Percentiles rank a stretch among this genome's conserved stretches.
These are phyloP conservation scores for Colletotrichum gloeosporioides DNA, from an alignment of 2,329 filamentous ascomycete genomes.

Conservation along the genomic window DNA sequence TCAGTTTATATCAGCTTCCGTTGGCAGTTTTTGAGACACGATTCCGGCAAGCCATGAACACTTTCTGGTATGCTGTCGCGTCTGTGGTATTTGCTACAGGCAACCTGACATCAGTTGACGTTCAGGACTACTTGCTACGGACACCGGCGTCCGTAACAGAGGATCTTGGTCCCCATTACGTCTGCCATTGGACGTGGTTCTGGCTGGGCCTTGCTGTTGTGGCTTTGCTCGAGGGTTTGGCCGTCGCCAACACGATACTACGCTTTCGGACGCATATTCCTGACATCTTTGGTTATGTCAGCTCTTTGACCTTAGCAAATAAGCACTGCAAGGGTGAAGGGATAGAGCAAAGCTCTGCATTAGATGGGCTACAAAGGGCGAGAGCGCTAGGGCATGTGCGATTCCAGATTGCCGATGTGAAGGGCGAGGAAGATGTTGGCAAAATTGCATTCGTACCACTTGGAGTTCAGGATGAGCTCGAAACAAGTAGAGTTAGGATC, in stretches of 20 bases:
- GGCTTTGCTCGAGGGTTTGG: background rate
- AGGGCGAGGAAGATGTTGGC: background rate
- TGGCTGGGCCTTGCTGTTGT: background rate
- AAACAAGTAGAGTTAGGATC: background rate
- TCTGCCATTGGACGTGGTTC: background rate
- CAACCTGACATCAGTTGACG: background rate
- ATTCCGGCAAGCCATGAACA: background rate
- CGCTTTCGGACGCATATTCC: background rate
- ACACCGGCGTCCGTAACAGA: background rate
- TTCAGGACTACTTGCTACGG: background rate
- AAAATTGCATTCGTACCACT: background rate
- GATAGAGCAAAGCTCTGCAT: background rate
- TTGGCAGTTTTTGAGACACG: background rate
- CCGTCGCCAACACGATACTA: background rate
- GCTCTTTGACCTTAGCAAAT: background rate
- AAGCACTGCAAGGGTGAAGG: background rate
- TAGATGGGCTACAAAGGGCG: background rate
- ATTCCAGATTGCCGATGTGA: background rate
- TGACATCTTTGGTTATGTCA: background rate
- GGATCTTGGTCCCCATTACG: background rate
- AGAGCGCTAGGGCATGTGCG: background rate
- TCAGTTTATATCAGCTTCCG: background rate
- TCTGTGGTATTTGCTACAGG: background rate
- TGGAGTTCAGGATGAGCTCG: background rate
- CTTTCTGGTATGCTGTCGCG: background rate